Percentiles rank a stretch among this genome's conserved stretches.
Conservation (phyloP, 208 protist genomes). For the Leishmania martiniquensis region DNA sequence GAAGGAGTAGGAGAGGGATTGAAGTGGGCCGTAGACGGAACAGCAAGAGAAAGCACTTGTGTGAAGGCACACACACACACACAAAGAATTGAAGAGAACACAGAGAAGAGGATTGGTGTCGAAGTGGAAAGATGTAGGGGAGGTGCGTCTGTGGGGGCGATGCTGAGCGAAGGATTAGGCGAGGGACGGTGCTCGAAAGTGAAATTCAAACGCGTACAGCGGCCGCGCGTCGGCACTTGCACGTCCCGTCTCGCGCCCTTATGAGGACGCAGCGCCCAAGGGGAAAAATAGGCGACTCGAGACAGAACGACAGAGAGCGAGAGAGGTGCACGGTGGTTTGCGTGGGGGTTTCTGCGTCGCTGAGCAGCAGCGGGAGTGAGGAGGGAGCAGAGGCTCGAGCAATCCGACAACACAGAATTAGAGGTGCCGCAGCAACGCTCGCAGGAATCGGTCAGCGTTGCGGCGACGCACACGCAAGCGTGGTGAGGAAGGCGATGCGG, state of each 20-base stretch:
- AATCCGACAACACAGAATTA: neutral
- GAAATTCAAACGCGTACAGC: too few relatives aligned
- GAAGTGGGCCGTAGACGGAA: too few relatives aligned
- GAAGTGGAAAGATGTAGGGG: neutral
- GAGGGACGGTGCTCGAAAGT: neutral
- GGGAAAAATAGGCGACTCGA: neutral
- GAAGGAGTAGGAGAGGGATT: too few relatives aligned
- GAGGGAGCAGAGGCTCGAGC: neutral
- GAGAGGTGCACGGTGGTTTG: neutral
- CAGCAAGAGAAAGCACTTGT: too few relatives aligned
- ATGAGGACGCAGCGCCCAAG: neutral
- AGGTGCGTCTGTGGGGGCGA: neutral
- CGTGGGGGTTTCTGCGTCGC: constrained; percentile 1
- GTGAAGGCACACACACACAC: neutral
- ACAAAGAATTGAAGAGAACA: neutral
- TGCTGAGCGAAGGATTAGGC: neutral
- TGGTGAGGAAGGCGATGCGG: neutral
- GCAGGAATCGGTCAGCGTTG: too few relatives aligned
- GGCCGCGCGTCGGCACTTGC: neutral
- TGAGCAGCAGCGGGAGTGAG: too few relatives aligned
- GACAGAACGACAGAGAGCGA: neutral
- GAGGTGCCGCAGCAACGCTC: neutral
- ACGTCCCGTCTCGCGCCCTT: neutral
- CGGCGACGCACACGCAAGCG: neutral
- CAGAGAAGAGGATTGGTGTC: neutral